Conservation (phyloP, 2,329 filamentous ascomycete genomes). For the Microdochium paspali region DNA sequence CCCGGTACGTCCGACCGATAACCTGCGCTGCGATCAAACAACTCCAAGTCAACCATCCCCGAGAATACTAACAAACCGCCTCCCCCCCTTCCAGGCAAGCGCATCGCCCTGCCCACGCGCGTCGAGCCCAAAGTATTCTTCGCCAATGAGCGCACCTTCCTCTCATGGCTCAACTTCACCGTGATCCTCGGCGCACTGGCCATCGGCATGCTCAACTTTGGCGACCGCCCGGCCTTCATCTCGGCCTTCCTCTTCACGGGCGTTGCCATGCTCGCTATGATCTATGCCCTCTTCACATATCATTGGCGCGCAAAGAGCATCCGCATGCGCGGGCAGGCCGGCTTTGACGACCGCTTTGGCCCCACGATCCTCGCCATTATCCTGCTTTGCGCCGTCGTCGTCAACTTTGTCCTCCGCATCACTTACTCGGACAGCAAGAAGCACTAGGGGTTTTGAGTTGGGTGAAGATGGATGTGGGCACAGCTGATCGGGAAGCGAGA, state of each 20-base stretch:
- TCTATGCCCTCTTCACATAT: conserved; percentile 90
- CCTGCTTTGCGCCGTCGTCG: conserved; percentile 78
- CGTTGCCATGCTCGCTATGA: conserved; percentile 90
- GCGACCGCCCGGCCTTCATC: conserved; percentile 88
- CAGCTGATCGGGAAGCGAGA: too few species aligned
- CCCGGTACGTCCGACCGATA: conserved; percentile 54
- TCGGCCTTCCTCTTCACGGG: conserved; percentile 88
- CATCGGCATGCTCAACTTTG: conserved; percentile 96
- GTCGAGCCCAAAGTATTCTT: conserved; percentile 99
- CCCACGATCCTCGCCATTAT: conserved; percentile 85
- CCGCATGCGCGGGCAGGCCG: conserved; percentile 79
- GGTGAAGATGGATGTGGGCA: too few species aligned
- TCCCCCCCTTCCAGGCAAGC: conserved; percentile 64
- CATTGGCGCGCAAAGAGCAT: conserved; percentile 97
- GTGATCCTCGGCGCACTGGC: conserved; percentile 95
- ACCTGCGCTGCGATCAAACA: conserved; percentile 1
- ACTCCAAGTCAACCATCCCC: conserved; percentile 3
- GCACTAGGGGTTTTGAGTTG: conserved; percentile 8
- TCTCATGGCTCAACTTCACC: conserved; percentile 99
- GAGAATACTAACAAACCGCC: background rate
- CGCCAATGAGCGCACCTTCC: conserved; percentile 97
- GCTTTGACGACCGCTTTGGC: conserved; percentile 93
- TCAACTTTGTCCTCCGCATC: conserved; percentile 87
- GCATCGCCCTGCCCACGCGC: conserved; percentile 92
- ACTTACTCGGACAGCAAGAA: conserved; percentile 30